Base-by-base conservation (phyloP, 2,329 filamentous ascomycete genomes). In the Fusarium sp. region DNA sequence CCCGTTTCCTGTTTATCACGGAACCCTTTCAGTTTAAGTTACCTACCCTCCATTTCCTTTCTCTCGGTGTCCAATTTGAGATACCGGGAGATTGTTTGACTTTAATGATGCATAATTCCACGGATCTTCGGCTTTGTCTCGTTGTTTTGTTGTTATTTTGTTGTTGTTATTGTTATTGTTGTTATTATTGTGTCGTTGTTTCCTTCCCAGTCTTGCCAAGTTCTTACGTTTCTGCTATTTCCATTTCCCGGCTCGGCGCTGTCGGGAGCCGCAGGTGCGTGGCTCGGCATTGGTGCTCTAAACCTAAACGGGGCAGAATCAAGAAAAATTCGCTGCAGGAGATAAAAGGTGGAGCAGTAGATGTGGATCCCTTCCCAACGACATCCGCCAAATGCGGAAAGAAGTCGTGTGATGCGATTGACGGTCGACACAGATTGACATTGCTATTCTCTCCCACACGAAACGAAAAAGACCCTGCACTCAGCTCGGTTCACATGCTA, bases 361-460 rank as follows among this genome's bases (percentile, higher is more conserved):
- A 7, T n/a, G 46, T 48, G 67, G 67, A 26, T 21, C 16, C 23
- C n/a, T 44, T 23, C 28, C 46, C 30, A 41, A 71, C 68, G 43
- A 71, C 65, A 60, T 67, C 28, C 44, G 44, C 41, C 62, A 48
- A 72, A 71, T 60, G 52, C 44, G 69, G 69, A 71, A 71, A 72
- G 55, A 60, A 60, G 65, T 72, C 69, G 69, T 65, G 69, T 72
- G 69, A 71, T 63, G 58, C 28, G n/a, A 49, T 28, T 51, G 46
- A 41, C 26, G 41, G 48, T 42, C 39, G 30, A 45, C 41, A 56
- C 44, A 26, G 23, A 41, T 39, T 41, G 13, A 42, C 21, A 23
- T 23, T 14, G 7, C 14, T 34, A 23, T 57, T 37, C 44, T 43
- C 19, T 49, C 18, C 43, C 53, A 25, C 31, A 34, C 44, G 9